Evolutionary conservation across 257 asterid species (phyloP), one percentile per base, ranked within the genome.

Genomic region (Primulina huaijiensis): DNA sequence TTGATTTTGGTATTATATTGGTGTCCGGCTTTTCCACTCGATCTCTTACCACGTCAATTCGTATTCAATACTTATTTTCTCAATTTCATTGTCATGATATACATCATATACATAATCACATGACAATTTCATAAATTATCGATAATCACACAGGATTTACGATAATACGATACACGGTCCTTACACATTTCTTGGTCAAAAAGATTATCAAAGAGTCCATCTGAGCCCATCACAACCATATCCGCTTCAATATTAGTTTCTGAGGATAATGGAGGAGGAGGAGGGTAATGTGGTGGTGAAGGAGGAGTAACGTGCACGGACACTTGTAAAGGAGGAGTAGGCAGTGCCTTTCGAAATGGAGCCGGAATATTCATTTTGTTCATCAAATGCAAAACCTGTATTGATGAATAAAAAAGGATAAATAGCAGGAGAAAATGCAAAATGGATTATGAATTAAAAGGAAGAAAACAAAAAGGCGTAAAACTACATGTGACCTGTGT

Each of bases 291-390:
- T 52, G 81, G 76, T 7, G 80, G 79, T 9, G 90, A 86, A 6
- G 83, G 23, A 21, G 23, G 53, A 0, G 53, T 81, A 79, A 70
- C 78, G 61, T 88, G 82, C 73, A 71, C 72, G 60, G 90, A 75
- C 65, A 68, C 78, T 60, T 92, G 95, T 19, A 93, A 85, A 62
- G 99, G 94, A 29, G 96, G 99, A 70, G 96, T 87, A 57, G 97
- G 96, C 71, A 89, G 81, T 46, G 99, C 97, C 77, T 77, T 83
- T 74, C 95, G 88, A 60, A 93, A 93, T 71, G 97, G 99, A 77
- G 96, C 97, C 19, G 99, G 99, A 74, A 93, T 89, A 78, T 89
- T 93, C 99, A 90, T 90, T 84, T 93, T 93, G 87, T 93, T 93
- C 99, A 93, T 93, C 90, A 93, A 79, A 85, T 93, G 99, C 84